Evolutionary conservation across 805 yeast species (phyloP), one percentile per base, ranked within the genome.

Genomic region (Zygosaccharomyces kombuchaensis): DNA sequence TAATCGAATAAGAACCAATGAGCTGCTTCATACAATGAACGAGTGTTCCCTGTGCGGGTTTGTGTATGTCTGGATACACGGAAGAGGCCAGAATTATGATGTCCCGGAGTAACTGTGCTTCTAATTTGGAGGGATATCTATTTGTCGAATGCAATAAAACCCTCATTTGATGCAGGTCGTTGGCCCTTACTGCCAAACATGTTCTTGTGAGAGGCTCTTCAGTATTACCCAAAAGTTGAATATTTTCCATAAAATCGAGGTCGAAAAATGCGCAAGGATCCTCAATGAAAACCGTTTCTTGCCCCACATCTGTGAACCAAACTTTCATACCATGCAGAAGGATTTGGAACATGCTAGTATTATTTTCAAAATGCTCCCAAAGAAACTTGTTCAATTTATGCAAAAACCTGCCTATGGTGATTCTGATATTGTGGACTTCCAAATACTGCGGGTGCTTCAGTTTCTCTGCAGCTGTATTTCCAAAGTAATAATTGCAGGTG

Each of bases 241-340:
- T 69, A 31, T 75, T 74, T 36, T 76, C 76, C 44, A 83, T 70
- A 56, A 76, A 80, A 0, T 74, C 71, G 47, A 80, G 77, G 38
- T 78, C 78, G 27, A 82, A 70, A 30, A 69, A 68, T 4, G 81
- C 62, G 25, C 68, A 76, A 36, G 80, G 82, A 47, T 80, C 77
- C 3, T 75, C 68, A 34, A 75, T 81, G 40, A 81, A 74, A 0
- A 82, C 64, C 9, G 84, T 69, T 53, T 87, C 95, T 45, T 78
- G 74, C 1, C 96, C 95, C 21, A 84, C 83, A 58, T 88, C 93
- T 21, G 84, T 72, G 54, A 84, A 82, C 87, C 95, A 93, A 6
- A 83, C 78, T 50, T 83, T 80, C 36, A 84, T 60, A 2, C 83
- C 81, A 56, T 79, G 77, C 26, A 88, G 65, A 27, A 83, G 72